These are phyloP conservation scores for Nitzschia palea DNA, from an alignment of 108 stramenopile species.

Conservation along the genomic window DNA sequence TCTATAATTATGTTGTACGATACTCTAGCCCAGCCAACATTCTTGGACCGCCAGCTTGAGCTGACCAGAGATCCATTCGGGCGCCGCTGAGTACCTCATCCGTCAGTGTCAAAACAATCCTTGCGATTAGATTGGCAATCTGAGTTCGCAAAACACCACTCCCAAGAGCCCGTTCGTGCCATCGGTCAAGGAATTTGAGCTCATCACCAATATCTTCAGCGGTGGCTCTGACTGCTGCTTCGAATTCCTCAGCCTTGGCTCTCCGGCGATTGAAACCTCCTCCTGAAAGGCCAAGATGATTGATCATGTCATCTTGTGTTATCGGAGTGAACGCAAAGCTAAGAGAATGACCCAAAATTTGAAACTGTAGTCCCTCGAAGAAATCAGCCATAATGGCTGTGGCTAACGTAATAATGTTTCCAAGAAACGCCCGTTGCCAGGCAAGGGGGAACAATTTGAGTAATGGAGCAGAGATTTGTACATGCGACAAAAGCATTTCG, in stretches of 20 bases:
- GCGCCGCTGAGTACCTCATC: slow-evolving; percentile 86
- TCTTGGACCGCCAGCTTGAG: slow-evolving; percentile 81
- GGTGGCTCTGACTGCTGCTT: slow-evolving; percentile 83
- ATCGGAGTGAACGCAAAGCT: slow-evolving; percentile 86
- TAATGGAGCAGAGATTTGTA: slow-evolving; percentile 86
- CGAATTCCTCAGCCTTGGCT: slow-evolving; percentile 70
- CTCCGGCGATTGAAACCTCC: slow-evolving; percentile 58
- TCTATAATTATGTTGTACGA: slow-evolving; percentile 36
- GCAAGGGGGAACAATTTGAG: slow-evolving; percentile 83
- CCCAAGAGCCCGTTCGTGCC: slow-evolving; percentile 83
- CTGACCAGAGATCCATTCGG: slow-evolving; percentile 83
- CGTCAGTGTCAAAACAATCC: slow-evolving; percentile 77
- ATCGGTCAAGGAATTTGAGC: slow-evolving; percentile 82
- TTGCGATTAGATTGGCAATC: slow-evolving; percentile 84
- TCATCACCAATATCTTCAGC: slow-evolving; percentile 71
- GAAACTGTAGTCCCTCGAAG: slow-evolving; percentile 78
- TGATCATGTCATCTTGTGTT: slow-evolving; percentile 77
- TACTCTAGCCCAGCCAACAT: slow-evolving; percentile 82
- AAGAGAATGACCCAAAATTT: slow-evolving; percentile 78
- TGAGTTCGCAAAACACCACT: slow-evolving; percentile 78
- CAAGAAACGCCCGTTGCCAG: slow-evolving; percentile 86
- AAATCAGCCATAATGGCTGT: slow-evolving; percentile 82
- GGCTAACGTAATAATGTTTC: slow-evolving; percentile 83
- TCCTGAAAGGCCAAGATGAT: slow-evolving; percentile 57
- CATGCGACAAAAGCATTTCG: slow-evolving; percentile 83